These are phyloP conservation scores for Citrus unshiu DNA, from an alignment of 345 rosid genomes.

Conservation along the genomic window DNA sequence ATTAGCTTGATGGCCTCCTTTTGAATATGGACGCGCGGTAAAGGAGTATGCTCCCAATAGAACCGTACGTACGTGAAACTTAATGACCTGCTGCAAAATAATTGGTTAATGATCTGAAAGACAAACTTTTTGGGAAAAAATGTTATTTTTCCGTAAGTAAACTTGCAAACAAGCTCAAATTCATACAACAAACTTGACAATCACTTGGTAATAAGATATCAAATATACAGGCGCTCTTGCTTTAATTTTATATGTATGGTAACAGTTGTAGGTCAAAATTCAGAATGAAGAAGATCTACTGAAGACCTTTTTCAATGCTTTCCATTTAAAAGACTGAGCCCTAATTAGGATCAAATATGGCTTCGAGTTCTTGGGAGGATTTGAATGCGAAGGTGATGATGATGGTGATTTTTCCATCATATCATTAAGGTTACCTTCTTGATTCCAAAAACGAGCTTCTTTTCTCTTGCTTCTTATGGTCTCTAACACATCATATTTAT, in stretches of 20 bases:
- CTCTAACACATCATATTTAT: constrained; percentile 59
- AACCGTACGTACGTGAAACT: too few relatives aligned
- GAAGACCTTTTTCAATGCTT: constrained; percentile 59
- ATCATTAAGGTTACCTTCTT: constrained; percentile 33
- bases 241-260: neutral
- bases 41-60: too few relatives aligned
- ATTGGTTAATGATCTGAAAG: too few relatives aligned
- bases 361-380: neutral
- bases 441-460: constrained; percentile 74
- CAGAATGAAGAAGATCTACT: constrained; percentile 58
- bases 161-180: too few relatives aligned
- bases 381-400: constrained; percentile 5
- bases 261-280: neutral
- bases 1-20: too few relatives aligned
- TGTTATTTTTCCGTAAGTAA: too few relatives aligned
- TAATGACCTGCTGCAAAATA: too few relatives aligned
- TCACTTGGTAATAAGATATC: neutral
- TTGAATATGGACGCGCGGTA: too few relatives aligned
- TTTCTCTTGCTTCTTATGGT: constrained; percentile 68
- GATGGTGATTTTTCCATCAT: constrained; percentile 18
- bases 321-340: constrained; percentile 56
- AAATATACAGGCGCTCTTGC: neutral
- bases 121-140: too few relatives aligned
- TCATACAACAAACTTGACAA: too few relatives aligned
- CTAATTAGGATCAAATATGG: constrained; percentile 39